Evolutionary conservation across 1,284 basidiomycete genomes (phyloP).

Genomic region (Moesziomyces parantarcticus): DNA sequence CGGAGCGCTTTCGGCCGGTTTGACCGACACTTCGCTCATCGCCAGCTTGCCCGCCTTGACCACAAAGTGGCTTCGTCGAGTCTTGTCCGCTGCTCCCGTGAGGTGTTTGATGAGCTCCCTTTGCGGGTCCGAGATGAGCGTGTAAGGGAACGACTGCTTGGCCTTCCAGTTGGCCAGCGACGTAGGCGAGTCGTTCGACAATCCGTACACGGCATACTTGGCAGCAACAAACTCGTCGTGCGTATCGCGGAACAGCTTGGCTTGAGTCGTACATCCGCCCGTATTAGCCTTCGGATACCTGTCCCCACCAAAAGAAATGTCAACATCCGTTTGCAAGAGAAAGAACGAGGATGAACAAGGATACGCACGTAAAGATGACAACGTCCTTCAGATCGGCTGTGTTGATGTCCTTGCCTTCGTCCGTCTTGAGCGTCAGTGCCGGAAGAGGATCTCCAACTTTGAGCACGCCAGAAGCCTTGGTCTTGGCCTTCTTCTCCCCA

Average conservation of each 20-base stretch:
- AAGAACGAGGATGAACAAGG: neutral
- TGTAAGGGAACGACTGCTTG: constrained; percentile 82
- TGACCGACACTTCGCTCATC: constrained; percentile 47
- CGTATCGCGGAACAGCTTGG: constrained; percentile 75
- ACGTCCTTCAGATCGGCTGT: neutral
- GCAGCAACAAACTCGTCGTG: constrained; percentile 78
- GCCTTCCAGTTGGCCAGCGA: constrained; percentile 73
- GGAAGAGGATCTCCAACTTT: constrained; percentile 83
- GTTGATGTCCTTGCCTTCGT: neutral
- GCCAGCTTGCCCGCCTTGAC: constrained; percentile 52
- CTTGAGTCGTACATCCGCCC: constrained; percentile 60
- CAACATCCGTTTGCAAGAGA: no score
- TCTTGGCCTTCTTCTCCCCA: constrained; percentile 30
- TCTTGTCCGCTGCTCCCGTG: constrained; percentile 79
- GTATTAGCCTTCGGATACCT: constrained; percentile 56
- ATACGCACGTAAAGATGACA: neutral
- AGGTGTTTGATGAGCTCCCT: constrained; percentile 80
- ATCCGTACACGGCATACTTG: constrained; percentile 82
- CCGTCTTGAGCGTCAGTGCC: constrained; percentile 75
- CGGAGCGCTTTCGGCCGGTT: constrained; percentile 49
- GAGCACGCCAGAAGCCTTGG: constrained; percentile 63
- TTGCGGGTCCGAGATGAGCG: constrained; percentile 86
- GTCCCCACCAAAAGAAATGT: neutral
- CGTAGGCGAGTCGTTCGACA: constrained; percentile 82
- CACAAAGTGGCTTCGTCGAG: constrained; percentile 70